phyloP scores from a whole-genome alignment of 1,284 basidiomycete genomes.

The Pulveroboletus sp. region DNA sequence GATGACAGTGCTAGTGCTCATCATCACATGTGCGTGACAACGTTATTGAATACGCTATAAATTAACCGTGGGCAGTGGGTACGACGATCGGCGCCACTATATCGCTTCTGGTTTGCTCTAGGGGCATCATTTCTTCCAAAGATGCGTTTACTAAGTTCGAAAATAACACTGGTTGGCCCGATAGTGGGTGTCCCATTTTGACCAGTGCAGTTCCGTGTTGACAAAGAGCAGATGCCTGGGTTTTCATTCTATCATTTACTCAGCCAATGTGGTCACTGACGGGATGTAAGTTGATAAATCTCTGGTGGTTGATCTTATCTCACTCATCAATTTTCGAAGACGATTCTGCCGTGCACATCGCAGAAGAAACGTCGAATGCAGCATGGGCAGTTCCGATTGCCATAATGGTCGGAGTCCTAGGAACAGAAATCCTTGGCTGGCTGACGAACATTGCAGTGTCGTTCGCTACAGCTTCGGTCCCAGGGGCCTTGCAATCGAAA shows the following conservation, averaged over 20 bases:
- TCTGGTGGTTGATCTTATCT: background rate
- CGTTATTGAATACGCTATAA: background rate
- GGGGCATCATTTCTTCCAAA: slow-evolving; percentile 54
- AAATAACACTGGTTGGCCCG: slow-evolving; percentile 67
- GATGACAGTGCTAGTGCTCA: slow-evolving; percentile 60
- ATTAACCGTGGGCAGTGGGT: slow-evolving; percentile 42
- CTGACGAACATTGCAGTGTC: slow-evolving; percentile 62
- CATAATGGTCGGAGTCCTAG: slow-evolving; percentile 62
- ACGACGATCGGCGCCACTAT: slow-evolving; percentile 59
- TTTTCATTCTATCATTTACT: slow-evolving; percentile 27
- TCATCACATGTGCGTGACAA: slow-evolving; percentile 52
- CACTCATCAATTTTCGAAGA: slow-evolving; percentile 8
- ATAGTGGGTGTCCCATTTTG: slow-evolving; percentile 42
- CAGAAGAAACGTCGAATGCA: slow-evolving; percentile 69
- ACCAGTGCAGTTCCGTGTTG: background rate
- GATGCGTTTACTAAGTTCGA: slow-evolving; percentile 67
- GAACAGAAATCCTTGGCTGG: slow-evolving; percentile 61
- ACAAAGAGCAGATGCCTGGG: slow-evolving; percentile 42
- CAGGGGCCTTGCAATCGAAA: slow-evolving; percentile 45
- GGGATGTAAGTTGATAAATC: slow-evolving; percentile 20
- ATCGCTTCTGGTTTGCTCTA: slow-evolving; percentile 53
- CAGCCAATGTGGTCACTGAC: slow-evolving; percentile 29
- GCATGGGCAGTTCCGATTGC: slow-evolving; percentile 70
- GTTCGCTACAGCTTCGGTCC: slow-evolving; percentile 56
- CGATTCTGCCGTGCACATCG: slow-evolving; percentile 72